Evolutionary conservation across 176 grass and related monocot species (phyloP), one percentile per base, ranked within the genome.

Genomic region (Oryza punctata): DNA sequence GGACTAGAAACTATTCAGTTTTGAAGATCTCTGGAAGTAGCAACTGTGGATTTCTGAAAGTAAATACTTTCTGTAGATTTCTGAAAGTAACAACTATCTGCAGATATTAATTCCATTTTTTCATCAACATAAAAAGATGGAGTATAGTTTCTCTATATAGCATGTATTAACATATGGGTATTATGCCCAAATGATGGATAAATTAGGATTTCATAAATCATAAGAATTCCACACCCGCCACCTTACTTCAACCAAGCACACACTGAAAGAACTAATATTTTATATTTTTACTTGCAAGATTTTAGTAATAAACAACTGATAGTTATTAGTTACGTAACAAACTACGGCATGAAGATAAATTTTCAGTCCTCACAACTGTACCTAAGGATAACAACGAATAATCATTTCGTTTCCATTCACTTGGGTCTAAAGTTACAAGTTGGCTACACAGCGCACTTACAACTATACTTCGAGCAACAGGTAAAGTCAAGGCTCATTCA

Each of bases 381-480:
- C 7, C 10, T n/a, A 71, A 45, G 15, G 59, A 27, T 37, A 80
- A 37, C 19, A 45, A 32, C 32, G 32, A 5, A 65, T 3, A 52
- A 80, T 38, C 49, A 19, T 49, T 1, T 37, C 32, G 12, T n/a
- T 66, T 35, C 54, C 11, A 86, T 54, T 32, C 57, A 35, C 76
- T 52, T 79, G 5, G 37, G 23, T 65, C 5, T 15, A 85, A 78
- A 86, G 6, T 37, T 59, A 50, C 16, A 50, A 50, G 46, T 50
- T 50, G 46, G 12, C 46, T 32, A 50, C 46, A 50, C 46, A 50
- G 59, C 49, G 49, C 44, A 72, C 28, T 78, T 10, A 6, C 5
- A 78, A 40, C 43, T 73, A 38, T 60, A 77, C 57, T 38, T 69
- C 73, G 59, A 77, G 65, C 49, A 63, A 70, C 49, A 61, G 35